phyloP scores from a whole-genome alignment of 177 flowering plant genomes.

The Telopea speciosissima region DNA sequence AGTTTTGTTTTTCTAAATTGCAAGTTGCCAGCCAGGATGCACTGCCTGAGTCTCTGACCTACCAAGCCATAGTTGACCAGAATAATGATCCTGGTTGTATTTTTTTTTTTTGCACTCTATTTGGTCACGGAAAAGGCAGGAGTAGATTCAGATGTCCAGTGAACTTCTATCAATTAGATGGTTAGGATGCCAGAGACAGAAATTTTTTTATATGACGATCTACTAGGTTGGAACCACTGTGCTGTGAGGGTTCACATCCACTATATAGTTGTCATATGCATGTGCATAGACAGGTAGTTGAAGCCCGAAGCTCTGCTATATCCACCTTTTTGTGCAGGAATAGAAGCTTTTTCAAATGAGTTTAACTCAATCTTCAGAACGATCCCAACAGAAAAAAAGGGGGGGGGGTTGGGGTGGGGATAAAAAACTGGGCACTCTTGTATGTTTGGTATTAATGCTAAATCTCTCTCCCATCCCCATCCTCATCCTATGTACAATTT shows the following conservation, averaged over 20 bases:
- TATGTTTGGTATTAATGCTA: not conserved
- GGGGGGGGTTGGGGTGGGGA: too few relatives aligned
- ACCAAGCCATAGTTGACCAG: not conserved
- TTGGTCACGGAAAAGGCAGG: not conserved
- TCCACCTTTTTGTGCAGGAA: not conserved
- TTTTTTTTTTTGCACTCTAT: not conserved
- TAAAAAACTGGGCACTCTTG: not conserved
- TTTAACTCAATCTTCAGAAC: not conserved
- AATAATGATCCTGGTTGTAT: not conserved
- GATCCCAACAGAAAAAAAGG: not conserved
- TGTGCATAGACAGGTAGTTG: not conserved
- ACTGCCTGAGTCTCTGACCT: not conserved
- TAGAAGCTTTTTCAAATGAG: not conserved
- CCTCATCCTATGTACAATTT: not conserved
- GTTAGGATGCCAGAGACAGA: not conserved
- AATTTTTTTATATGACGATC: not conserved
- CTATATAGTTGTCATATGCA: not conserved
- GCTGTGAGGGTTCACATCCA: not conserved
- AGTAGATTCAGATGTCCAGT: not conserved
- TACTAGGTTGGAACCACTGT: not conserved
- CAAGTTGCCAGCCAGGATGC: not conserved
- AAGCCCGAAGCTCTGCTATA: not conserved
- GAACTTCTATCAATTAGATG: not conserved
- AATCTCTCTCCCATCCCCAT: too few relatives aligned
- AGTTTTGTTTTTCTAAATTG: not conserved